Conservation (phyloP, 2,329 filamentous ascomycete species). For the Ploettnerulaceae sp. region DNA sequence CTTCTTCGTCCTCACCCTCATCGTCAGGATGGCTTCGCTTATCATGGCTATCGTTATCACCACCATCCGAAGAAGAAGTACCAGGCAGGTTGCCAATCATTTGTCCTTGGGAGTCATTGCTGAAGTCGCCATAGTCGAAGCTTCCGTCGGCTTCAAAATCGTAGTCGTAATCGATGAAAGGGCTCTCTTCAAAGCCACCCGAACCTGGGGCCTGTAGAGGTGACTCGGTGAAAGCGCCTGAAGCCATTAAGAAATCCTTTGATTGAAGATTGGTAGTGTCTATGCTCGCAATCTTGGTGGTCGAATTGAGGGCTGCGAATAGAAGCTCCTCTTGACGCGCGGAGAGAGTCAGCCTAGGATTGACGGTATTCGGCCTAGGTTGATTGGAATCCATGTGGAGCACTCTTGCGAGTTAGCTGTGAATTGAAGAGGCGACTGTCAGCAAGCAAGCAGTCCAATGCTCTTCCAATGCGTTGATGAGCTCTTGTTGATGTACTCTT, state of each 20-base stretch:
- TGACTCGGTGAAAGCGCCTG: conserved; percentile 47
- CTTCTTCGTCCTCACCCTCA: conserved; percentile 58
- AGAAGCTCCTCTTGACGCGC: conserved; percentile 73
- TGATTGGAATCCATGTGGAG: conserved; percentile 22
- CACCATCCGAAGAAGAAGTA: conserved; percentile 33
- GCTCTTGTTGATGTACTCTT: no score
- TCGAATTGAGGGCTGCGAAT: conserved; percentile 71
- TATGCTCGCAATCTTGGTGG: conserved; percentile 36
- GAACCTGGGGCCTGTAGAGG: conserved; percentile 41
- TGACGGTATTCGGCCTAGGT: conserved; percentile 18
- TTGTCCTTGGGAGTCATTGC: conserved; percentile 50
- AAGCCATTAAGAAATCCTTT: conserved; percentile 43
- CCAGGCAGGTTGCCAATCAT: conserved; percentile 75
- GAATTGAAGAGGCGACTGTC: conserved; percentile 2
- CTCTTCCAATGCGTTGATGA: no score
- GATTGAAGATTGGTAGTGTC: conserved; percentile 30
- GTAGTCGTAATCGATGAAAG: conserved; percentile 78
- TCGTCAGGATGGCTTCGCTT: conserved; percentile 71
- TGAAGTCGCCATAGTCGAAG: conserved; percentile 54
- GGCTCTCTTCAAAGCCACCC: conserved; percentile 64
- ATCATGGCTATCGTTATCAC: conserved; percentile 50
- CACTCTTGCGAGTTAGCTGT: neutral
- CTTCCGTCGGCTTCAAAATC: conserved; percentile 68
- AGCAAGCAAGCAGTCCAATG: no score
- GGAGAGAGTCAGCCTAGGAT: conserved; percentile 64